Conservation (phyloP, 805 yeast genomes). For the Myxozyma geophila region DNA sequence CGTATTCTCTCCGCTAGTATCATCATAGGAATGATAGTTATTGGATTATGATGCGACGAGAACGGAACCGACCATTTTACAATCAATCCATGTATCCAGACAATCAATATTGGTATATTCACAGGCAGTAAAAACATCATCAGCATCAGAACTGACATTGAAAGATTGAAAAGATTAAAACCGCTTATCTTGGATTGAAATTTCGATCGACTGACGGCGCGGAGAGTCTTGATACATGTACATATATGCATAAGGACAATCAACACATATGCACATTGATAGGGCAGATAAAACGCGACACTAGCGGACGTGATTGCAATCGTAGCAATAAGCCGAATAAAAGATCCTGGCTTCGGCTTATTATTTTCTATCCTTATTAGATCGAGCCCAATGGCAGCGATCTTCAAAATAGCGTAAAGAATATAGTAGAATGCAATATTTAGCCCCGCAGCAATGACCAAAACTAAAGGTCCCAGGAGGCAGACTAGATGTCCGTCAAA, state of each 20-base stretch:
- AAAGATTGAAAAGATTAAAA: conserved; percentile 56
- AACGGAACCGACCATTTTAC: conserved; percentile 83
- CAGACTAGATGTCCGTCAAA: conserved; percentile 56
- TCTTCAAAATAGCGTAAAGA: background rate
- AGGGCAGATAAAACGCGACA: conserved; percentile 72
- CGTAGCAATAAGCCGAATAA: background rate
- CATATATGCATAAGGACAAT: conserved; percentile 61
- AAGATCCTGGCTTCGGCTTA: background rate
- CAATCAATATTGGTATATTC: conserved; percentile 75
- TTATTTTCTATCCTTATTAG: background rate
- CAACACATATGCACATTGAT: conserved; percentile 74
- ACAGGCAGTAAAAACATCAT: conserved; percentile 82
- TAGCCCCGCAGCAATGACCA: conserved; percentile 53
- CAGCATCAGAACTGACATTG: conserved; percentile 63
- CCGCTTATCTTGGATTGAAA: background rate
- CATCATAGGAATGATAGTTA: conserved; percentile 77
- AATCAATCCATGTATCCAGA: conserved; percentile 78
- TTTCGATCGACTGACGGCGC: background rate
- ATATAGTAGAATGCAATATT: conserved; percentile 42
- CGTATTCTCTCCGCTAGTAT: conserved; percentile 60
- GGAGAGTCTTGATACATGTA: conserved; percentile 49
- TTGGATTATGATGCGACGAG: conserved; percentile 80
- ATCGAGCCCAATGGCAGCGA: conserved; percentile 15
- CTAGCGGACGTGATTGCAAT: conserved; percentile 45
- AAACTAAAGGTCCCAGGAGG: conserved; percentile 50